These are phyloP conservation scores for Cystoisospora suis DNA, from an alignment of 169 alveolate species.

Conservation along the genomic window DNA sequence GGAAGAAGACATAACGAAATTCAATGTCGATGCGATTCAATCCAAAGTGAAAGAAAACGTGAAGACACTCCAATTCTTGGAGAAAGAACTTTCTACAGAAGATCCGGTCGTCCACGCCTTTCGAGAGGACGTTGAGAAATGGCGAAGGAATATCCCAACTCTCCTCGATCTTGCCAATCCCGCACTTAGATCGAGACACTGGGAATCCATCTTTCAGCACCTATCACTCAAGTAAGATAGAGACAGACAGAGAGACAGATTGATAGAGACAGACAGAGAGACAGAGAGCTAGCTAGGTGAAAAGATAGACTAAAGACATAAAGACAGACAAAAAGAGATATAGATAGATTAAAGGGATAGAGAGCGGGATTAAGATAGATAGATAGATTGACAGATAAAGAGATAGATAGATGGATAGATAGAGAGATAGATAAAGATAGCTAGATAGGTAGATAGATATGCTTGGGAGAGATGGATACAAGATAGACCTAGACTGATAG, in stretches of 20 bases:
- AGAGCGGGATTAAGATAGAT: no score
- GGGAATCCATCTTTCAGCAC: constrained; percentile 73
- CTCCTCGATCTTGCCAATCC: constrained; percentile 79
- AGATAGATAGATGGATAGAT: neutral
- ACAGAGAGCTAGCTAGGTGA: neutral
- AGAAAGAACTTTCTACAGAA: neutral
- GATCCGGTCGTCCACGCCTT: constrained; percentile 69
- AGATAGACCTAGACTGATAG: no score
- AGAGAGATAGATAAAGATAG: no score
- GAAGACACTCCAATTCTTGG: constrained; percentile 7
- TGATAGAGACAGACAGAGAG: neutral
- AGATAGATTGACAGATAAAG: neutral
- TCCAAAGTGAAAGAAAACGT: constrained; percentile 20
- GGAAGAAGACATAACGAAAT: neutral
- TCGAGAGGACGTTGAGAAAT: constrained; percentile 70
- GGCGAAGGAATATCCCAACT: constrained; percentile 73
- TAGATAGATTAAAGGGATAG: neutral
- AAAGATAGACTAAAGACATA: neutral
- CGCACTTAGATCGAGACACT: constrained; percentile 81
- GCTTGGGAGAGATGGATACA: neutral
- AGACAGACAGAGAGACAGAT: neutral
- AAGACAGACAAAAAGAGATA: neutral
- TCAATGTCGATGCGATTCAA: constrained; percentile 51
- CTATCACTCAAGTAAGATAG: neutral
- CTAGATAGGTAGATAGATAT: neutral